A percentile compares a stretch with the other conserved stretches of the same genome.
These are phyloP conservation scores for Yamadazyma friedrichii DNA, from an alignment of 1,139 yeast genomes.

Conservation along the genomic window DNA sequence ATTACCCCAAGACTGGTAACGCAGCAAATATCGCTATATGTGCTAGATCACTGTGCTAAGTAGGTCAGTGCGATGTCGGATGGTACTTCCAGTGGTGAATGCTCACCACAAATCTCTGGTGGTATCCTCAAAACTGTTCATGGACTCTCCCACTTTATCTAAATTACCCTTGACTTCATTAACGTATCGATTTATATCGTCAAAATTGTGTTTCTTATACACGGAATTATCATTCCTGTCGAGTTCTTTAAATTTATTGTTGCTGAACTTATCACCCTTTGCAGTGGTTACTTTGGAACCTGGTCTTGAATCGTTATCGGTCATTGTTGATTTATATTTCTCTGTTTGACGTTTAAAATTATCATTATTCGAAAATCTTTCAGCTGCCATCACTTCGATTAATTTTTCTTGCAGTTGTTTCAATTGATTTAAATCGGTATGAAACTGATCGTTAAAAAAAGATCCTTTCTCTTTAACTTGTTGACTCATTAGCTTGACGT, in stretches of 20 bases:
- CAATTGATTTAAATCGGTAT: slow-evolving; percentile 52
- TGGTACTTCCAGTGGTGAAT: no score
- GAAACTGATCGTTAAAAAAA: slow-evolving; percentile 64
- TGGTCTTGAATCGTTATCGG: slow-evolving; percentile 9
- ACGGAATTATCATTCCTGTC: slow-evolving; percentile 11
- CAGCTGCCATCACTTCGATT: slow-evolving; percentile 53
- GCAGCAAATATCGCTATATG: no score
- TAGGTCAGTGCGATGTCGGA: no score
- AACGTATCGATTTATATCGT: slow-evolving; percentile 38
- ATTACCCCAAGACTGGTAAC: no score
- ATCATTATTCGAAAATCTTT: slow-evolving; percentile 22
- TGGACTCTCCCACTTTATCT: slow-evolving; percentile 35
- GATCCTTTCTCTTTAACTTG: slow-evolving; percentile 53
- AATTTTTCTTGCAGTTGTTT: slow-evolving; percentile 62
- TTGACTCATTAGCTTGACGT: slow-evolving; percentile 64
- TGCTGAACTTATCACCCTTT: slow-evolving; percentile 6
- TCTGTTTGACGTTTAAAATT: slow-evolving; percentile 26
- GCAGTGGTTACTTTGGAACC: slow-evolving; percentile 4
- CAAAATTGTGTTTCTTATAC: slow-evolving; percentile 35
- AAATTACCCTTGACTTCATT: slow-evolving; percentile 34
- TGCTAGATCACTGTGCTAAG: no score
- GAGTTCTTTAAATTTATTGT: slow-evolving; percentile 19
- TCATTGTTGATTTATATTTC: slow-evolving; percentile 6
- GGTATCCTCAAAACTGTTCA: slow-evolving; percentile 42
- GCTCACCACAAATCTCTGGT: slow-evolving; percentile 38